phyloP scores from a whole-genome alignment of 2,329 filamentous ascomycete species.

The Akanthomyces dipterigenus region DNA sequence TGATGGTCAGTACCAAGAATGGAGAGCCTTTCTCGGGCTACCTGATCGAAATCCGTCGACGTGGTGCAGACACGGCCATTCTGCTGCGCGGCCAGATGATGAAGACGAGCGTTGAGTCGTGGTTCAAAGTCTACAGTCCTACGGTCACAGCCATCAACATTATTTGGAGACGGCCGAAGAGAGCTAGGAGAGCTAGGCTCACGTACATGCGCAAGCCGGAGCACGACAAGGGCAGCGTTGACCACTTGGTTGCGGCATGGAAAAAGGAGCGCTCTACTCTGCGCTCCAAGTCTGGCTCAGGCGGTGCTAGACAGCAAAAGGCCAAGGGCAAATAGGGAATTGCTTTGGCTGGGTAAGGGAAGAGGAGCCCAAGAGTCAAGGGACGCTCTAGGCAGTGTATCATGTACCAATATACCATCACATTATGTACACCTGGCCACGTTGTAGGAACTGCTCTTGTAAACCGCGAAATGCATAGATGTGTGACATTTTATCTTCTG shows the following conservation, averaged over 20 bases:
- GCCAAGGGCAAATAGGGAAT: conserved; percentile 18
- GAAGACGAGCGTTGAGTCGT: conserved; percentile 89
- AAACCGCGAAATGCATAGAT: background rate
- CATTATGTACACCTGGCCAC: background rate
- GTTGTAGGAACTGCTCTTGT: background rate
- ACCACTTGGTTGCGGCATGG: conserved; percentile 61
- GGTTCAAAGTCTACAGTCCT: conserved; percentile 91
- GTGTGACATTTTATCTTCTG: no score
- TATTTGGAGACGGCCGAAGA: conserved; percentile 77
- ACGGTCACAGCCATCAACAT: conserved; percentile 88
- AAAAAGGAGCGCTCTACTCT: conserved; percentile 39
- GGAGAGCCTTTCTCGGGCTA: conserved; percentile 88
- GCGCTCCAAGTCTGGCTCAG: conserved; percentile 27
- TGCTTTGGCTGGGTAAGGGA: background rate
- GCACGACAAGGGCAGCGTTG: conserved; percentile 82
- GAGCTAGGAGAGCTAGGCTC: conserved; percentile 77
- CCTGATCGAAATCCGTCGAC: conserved; percentile 76
- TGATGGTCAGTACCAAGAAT: conserved; percentile 74
- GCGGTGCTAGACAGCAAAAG: conserved; percentile 16
- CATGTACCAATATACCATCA: conserved; percentile 14
- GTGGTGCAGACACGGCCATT: conserved; percentile 85
- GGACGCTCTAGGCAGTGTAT: conserved; percentile 2
- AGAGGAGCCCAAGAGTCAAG: conserved; percentile 23
- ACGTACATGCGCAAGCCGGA: conserved; percentile 86
- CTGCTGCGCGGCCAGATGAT: conserved; percentile 81